A percentile compares a stretch with the other conserved stretches of the same genome.
Evolutionary conservation across 2,329 filamentous ascomycete genomes (phyloP).

Genomic region (Aciculosporium take): DNA sequence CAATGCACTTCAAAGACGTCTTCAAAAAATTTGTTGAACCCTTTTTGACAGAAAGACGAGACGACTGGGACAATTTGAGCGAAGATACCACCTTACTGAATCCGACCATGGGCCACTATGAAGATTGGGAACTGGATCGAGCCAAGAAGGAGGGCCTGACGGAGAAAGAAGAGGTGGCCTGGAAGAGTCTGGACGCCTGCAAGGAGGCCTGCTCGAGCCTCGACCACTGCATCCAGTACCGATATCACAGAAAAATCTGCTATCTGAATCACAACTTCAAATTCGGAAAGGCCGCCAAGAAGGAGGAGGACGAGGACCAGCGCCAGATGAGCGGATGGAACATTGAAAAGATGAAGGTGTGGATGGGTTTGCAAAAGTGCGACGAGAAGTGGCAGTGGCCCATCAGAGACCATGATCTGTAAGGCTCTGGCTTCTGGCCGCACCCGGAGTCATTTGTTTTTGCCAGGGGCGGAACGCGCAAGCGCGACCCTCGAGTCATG

Average conservation of each 20-base stretch:
- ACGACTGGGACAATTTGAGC: conserved; percentile 40
- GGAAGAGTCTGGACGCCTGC: conserved; percentile 29
- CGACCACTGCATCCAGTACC: conserved; percentile 26
- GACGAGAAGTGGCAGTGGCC: conserved; percentile 7
- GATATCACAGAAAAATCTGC: conserved; percentile 26
- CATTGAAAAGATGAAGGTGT: conserved; percentile 24
- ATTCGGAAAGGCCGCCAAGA: conserved; percentile 24
- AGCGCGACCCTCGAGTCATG: no score
- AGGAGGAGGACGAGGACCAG: conserved; percentile 15
- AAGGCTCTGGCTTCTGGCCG: no score
- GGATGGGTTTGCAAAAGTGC: conserved; percentile 26
- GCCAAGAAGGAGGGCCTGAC: conserved; percentile 21
- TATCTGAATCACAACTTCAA: conserved; percentile 21
- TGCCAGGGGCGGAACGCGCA: no score
- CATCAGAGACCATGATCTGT: no score
- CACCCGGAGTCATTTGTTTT: no score
- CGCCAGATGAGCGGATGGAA: conserved; percentile 27
- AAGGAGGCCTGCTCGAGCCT: conserved; percentile 26
- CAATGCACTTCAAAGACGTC: conserved; percentile 32
- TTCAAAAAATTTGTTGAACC: conserved; percentile 31
- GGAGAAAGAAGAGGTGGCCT: conserved; percentile 25
- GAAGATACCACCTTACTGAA: conserved; percentile 31
- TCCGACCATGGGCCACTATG: conserved; percentile 15
- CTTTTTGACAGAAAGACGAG: conserved; percentile 22
- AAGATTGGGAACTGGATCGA: conserved; percentile 17